These are phyloP conservation scores for Monosporozyma unispora DNA, from an alignment of 805 yeast genomes.

Conservation along the genomic window DNA sequence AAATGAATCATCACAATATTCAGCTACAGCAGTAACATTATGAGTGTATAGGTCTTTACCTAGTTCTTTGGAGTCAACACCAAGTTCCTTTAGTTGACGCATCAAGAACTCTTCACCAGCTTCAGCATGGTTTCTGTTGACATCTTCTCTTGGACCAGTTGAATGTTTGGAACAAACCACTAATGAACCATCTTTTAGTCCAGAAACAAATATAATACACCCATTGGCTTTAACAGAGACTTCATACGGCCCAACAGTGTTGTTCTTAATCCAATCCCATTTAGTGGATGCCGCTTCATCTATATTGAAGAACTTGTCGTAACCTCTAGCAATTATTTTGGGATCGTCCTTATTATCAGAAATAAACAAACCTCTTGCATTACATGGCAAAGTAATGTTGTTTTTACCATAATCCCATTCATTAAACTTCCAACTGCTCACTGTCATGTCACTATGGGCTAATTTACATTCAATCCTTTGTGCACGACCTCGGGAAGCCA, in stretches of 20 bases:
- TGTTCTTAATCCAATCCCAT: constrained; percentile 35
- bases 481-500: constrained; percentile 29
- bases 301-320: constrained; percentile 86
- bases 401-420: constrained; percentile 78
- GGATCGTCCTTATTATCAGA: constrained; percentile 29
- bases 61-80: constrained; percentile 39
- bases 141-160: constrained; percentile 56
- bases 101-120: constrained; percentile 57
- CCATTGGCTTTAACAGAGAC: constrained; percentile 88
- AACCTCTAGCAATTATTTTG: constrained; percentile 69
- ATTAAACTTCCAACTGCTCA: constrained; percentile 66
- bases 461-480: constrained; percentile 23
- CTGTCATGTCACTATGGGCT: constrained; percentile 18
- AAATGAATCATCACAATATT: constrained; percentile 82
- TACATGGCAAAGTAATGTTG: constrained; percentile 49
- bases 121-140: constrained; percentile 58
- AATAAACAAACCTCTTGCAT: constrained; percentile 79
- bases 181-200: constrained; percentile 62
- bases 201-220: constrained; percentile 78
- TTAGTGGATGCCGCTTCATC: constrained; percentile 52
- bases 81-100: constrained; percentile 39
- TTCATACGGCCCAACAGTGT: constrained; percentile 68
- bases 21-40: constrained; percentile 80
- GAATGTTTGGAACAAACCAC: constrained; percentile 89
- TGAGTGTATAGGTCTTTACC: constrained; percentile 44